Evolutionary conservation across 2,329 filamentous ascomycete genomes (phyloP), one percentile per base, ranked within the genome.

Genomic region (Fusarium sulawesiense): DNA sequence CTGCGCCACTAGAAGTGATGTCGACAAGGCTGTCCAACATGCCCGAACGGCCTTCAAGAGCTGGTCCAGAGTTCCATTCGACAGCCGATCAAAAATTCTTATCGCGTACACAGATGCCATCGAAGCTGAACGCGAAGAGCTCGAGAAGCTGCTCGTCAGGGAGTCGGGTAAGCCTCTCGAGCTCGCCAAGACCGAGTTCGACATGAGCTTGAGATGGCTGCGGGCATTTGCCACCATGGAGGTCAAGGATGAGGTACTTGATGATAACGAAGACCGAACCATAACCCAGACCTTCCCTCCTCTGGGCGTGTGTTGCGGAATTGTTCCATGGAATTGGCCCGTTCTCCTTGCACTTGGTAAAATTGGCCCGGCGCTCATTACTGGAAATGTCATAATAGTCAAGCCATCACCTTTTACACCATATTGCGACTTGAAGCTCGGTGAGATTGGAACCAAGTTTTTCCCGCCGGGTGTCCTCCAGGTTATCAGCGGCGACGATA

Each of bases 381-480:
- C 87, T 0, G 86, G 86, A 13, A 87, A 87, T 72, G 76, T 77
- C 25, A 76, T 88, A 44, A 85, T 88, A 60, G 75, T 87, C 66
- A 88, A 88, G 76, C 84, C 85, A 2, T 87, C 84, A 18, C 85
- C 88, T 74, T 86, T 87, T 72, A 82, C 66, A 1, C 66, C 66
- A 82, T 37, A 37, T 37, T 37, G 9, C 34, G 16, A 37, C 34
- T 1, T 86, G 83, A 1, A 58, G 13, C 56, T 50, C 6, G 49
- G 54, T 21, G 60, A 78, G 25, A 82, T 16, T 85, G 82, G 3
- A 81, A 85, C 60, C 75, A 83, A 27, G 79, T 88, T 75, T 10
- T 87, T 90, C 75, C 87, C 87, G 4, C 84, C 86, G 2, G 88
- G 88, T 42, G 86, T 91, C 23, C 71, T 90, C 6, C 60, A 70